These are phyloP conservation scores for Sclerotinia spermophila DNA, from an alignment of 2,329 filamentous ascomycete genomes.

Conservation along the genomic window DNA sequence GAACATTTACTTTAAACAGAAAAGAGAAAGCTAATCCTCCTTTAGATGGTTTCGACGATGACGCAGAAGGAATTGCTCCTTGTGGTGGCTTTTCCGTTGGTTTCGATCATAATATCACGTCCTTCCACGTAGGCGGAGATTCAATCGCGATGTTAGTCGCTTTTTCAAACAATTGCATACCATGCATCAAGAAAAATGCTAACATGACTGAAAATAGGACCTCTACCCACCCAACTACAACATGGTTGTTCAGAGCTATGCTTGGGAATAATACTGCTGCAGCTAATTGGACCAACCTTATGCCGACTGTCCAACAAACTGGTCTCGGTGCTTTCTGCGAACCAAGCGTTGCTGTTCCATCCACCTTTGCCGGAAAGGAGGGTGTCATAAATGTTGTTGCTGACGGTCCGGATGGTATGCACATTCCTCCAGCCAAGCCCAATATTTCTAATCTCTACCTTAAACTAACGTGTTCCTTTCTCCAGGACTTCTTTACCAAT, in stretches of 20 bases:
- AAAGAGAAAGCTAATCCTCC: slow-evolving; percentile 1
- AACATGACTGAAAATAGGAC: slow-evolving; percentile 32
- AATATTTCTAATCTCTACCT: too few species aligned
- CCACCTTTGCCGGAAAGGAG: slow-evolving; percentile 51
- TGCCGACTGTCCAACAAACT: slow-evolving; percentile 51
- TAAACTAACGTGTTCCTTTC: not conserved
- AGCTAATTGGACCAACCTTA: slow-evolving; percentile 52
- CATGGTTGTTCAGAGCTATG: slow-evolving; percentile 57
- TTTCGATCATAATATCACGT: slow-evolving; percentile 47
- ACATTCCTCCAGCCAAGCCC: not conserved
- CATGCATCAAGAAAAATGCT: not conserved
- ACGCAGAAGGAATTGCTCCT: slow-evolving; percentile 45
- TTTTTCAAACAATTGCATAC: not conserved
- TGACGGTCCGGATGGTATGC: slow-evolving; percentile 51
- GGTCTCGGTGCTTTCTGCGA: slow-evolving; percentile 54
- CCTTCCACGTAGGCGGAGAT: slow-evolving; percentile 58
- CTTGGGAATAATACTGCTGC: slow-evolving; percentile 44
- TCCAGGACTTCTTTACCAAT: slow-evolving; percentile 40
- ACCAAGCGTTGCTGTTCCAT: slow-evolving; percentile 46
- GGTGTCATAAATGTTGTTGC: slow-evolving; percentile 52
- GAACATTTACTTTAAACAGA: not conserved
- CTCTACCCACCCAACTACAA: slow-evolving; percentile 50
- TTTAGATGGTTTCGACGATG: slow-evolving; percentile 46
- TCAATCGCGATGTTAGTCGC: slow-evolving; percentile 41
- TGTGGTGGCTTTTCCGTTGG: slow-evolving; percentile 53